Base-by-base conservation (phyloP, 2,329 filamentous ascomycete genomes). In the Aspergillus hortae region DNA sequence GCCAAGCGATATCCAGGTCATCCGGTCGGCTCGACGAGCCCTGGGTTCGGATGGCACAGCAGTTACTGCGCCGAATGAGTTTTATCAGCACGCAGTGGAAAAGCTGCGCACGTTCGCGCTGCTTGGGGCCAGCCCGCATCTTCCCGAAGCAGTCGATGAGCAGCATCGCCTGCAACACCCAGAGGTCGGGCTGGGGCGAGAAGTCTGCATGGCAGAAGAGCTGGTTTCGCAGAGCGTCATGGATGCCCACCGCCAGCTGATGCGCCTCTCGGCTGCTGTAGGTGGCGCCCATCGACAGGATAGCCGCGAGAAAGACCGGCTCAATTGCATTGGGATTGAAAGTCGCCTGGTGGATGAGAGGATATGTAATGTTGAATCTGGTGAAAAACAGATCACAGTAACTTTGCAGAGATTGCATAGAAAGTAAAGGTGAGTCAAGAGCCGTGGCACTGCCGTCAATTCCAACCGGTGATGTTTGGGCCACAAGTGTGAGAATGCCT, bases 61-160 rank as follows among this genome's bases (percentile, higher is more conserved):
- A 81, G 51, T 77, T 76, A 49, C 78, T 80, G 46, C 79, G 69
- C 17, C 79, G 72, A 30, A 81, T 80, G 1, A 82, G 66, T 46
- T 82, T 81, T 59, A 81, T 81, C 2, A 81, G 64, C 0, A 82
- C 64, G 2, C 78, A 79, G 60, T 81, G 79, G 57, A 81, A 86
- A 0, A 86, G 65, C 59, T 85, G 83, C 4, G 80, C 80, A 74
- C 83, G 82, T 23, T 86, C 83, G 53, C 85, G 80, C 58, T 86
- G 82, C 45, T 81, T 81, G 55, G 83, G 82, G 0, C 83, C 83
- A 0, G 82, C 82, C 49, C 82, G 71, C 35, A 80, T 83, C 62
- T 86, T 86, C 2, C 83, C 83, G 50, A 86, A 85, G 56, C 83
- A 85, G 56, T 86, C 83, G 0, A 85, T 81, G 0, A 86, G 67